A percentile compares a stretch with the other conserved stretches of the same genome.
These are phyloP conservation scores for Endotrypanum monterogeii DNA, from an alignment of 208 protist species.

Conservation along the genomic window DNA sequence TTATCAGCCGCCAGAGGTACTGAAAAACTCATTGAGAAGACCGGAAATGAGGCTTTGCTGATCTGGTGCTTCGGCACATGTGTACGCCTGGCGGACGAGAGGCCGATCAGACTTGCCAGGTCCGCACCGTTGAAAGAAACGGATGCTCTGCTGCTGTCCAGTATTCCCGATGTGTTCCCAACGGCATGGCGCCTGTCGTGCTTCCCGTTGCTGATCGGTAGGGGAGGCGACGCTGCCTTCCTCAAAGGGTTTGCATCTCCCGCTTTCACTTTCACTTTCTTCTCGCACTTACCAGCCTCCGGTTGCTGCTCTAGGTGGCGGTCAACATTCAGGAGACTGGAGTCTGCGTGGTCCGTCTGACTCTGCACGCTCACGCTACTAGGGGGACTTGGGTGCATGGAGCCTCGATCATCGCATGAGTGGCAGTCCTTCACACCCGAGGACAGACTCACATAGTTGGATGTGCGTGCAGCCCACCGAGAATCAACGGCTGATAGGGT, in stretches of 20 bases:
- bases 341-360: not conserved
- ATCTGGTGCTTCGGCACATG: not conserved
- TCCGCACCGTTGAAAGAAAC: not conserved
- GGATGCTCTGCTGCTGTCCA: not conserved
- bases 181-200: not conserved
- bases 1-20: not conserved
- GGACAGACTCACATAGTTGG: not conserved
- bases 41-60: slow-evolving; percentile 1
- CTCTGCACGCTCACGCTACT: not conserved
- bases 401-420: not conserved
- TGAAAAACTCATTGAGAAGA: not conserved
- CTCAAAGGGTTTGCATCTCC: no score
- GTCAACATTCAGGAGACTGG: not conserved
- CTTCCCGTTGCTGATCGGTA: not conserved
- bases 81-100: not conserved
- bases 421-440: not conserved
- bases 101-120: not conserved
- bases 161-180: not conserved
- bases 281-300: not conserved
- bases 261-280: not conserved
- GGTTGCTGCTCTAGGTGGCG: not conserved
- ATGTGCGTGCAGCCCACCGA: not conserved
- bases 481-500: not conserved
- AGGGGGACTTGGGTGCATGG: not conserved
- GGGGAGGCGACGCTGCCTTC: no score